These are phyloP conservation scores for Fomes fomentarius DNA, from an alignment of 1,284 basidiomycete species.

Conservation along the genomic window DNA sequence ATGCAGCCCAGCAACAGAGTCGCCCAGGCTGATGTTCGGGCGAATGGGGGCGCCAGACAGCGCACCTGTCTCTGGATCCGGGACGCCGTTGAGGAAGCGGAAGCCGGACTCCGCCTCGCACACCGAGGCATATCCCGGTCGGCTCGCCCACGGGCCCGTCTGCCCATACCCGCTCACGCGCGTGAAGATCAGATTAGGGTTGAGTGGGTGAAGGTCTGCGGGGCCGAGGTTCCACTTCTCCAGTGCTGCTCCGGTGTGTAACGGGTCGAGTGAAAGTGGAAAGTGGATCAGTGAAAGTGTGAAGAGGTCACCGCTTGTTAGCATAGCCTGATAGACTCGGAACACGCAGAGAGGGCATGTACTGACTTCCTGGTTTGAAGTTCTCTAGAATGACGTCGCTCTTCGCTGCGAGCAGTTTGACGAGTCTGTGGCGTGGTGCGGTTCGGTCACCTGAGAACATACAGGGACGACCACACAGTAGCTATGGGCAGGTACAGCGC, in stretches of 20 bases:
- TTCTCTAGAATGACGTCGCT: conserved; percentile 72
- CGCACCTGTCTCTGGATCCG: conserved; percentile 53
- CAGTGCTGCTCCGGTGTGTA: conserved; percentile 44
- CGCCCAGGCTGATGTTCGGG: conserved; percentile 72
- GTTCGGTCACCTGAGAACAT: not conserved
- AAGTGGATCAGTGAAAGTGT: not conserved
- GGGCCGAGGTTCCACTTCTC: conserved; percentile 73
- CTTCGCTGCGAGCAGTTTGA: conserved; percentile 60
- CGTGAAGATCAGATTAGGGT: conserved; percentile 70
- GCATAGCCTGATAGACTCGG: too few species aligned
- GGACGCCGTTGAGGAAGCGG: conserved; percentile 69
- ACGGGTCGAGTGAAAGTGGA: too few species aligned
- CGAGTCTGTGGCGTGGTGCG: conserved; percentile 44
- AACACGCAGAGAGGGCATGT: not conserved
- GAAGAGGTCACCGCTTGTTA: too few species aligned
- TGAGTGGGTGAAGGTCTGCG: conserved; percentile 53
- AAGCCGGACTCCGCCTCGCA: conserved; percentile 78
- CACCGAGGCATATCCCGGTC: conserved; percentile 72
- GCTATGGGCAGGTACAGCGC: not conserved
- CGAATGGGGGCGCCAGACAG: conserved; percentile 64
- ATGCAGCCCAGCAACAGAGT: conserved; percentile 70
- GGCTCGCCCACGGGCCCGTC: conserved; percentile 69
- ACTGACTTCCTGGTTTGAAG: conserved; percentile 73
- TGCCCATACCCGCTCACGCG: conserved; percentile 76
- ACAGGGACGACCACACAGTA: not conserved